Conservation (phyloP, 1,284 basidiomycete genomes). For the Boletellus dicymbophilus region DNA sequence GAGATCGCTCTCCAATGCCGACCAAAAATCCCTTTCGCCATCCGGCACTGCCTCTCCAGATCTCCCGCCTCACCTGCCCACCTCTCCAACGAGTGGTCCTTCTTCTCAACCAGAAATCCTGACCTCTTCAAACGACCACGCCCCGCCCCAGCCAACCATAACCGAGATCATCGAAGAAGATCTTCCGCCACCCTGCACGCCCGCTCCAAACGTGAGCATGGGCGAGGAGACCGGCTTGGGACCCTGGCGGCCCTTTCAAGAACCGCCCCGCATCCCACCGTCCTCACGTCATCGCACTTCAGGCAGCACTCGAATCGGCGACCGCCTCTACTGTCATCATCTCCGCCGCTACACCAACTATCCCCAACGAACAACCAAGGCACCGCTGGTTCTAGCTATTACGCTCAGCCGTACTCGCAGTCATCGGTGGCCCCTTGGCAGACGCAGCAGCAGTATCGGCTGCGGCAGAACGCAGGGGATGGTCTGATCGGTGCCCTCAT, state of each 20-base stretch:
- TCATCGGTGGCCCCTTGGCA: constrained; percentile 21
- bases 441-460: constrained; percentile 16
- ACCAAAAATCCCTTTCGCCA: too few relatives aligned
- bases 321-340: too few relatives aligned
- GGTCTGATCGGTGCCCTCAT: constrained; percentile 30
- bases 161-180: too few relatives aligned
- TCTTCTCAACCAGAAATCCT: too few relatives aligned
- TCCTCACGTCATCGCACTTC: not conserved
- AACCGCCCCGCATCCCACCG: constrained; percentile 27
- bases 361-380: too few relatives aligned
- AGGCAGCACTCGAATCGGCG: too few relatives aligned
- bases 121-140: too few relatives aligned
- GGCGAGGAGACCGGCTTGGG: constrained; percentile 67
- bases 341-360: not conserved
- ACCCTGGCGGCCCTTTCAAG: constrained; percentile 63
- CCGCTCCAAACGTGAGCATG: constrained; percentile 52
- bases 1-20: too few relatives aligned
- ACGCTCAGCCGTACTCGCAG: not conserved
- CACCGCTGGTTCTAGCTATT: not conserved
- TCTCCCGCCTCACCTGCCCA: too few relatives aligned
- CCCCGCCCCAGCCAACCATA: too few relatives aligned
- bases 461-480: constrained; percentile 16
- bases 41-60: too few relatives aligned
- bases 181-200: constrained; percentile 70
- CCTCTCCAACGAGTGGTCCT: too few relatives aligned